Base-by-base conservation (phyloP, 1,284 basidiomycete species). In the Austroboletus novae-zelandiae region DNA sequence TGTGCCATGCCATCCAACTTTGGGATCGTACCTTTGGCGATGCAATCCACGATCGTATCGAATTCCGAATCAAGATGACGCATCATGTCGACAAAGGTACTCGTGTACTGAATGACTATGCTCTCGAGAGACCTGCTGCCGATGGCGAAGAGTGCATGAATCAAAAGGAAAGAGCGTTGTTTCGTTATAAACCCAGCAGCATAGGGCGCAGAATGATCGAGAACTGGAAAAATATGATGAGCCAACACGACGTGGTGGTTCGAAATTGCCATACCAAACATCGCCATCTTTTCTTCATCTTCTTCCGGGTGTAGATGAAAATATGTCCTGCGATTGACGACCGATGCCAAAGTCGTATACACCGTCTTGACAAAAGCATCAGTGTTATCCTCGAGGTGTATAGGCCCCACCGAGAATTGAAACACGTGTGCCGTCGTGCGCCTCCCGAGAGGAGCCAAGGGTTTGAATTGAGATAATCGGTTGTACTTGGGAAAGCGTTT, bases 51-150 rank as follows among this genome's bases (percentile, higher is more conserved):
- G 2, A 56, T 13, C 34, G 11, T 36, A 13, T 55, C 55, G 29
- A 50, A 60, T 18, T 58, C 47, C 6, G 45, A 34, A 18, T 59
- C 56, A 15, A 57, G 39, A 54, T 47, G 44, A 4, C 46, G 48
- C 8, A 61, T 45, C 41, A 57, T 32, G 13, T 55, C 52, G 7
- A 54, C 15, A 17, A 54, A 41, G 1, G 36, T 40, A 11, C 29
- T 39, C 4, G 34, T 15, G 39, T 52, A 57, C n/a, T 37, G 6
- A n/a, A 42, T 39, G 15, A 3, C 14, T 11, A 55, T 55, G 8
- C 17, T 31, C 17, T 37, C 37, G 6, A 39, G 37, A 3, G 37
- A 17, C 18, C 37, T 23, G n/a, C 9, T 23, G 9, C 18, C 17
- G 9, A 39, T 2, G 2, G 37, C n/a, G 11, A 39, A 39, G 7